Conservation (phyloP, 2,329 filamentous ascomycete genomes). For the Aspergillus latus region DNA sequence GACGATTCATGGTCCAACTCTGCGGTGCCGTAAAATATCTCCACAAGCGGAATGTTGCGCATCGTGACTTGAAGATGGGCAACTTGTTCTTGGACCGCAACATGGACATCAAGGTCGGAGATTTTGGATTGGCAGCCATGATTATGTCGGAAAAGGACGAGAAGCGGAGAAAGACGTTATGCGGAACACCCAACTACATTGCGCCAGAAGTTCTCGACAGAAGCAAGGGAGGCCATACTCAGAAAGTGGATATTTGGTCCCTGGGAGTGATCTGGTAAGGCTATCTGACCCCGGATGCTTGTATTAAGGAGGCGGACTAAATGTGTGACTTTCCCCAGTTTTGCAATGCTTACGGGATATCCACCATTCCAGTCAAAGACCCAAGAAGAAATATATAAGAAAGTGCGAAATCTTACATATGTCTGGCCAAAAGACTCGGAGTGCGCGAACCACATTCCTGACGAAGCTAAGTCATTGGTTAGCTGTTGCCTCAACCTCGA, state of each 20-base stretch:
- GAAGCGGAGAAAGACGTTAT: conserved; percentile 84
- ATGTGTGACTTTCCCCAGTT: conserved; percentile 53
- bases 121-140: conserved; percentile 92
- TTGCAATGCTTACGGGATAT: conserved; percentile 94
- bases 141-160: conserved; percentile 88
- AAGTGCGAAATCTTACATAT: conserved; percentile 49
- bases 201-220: conserved; percentile 95
- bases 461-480: conserved; percentile 51
- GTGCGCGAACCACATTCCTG: conserved; percentile 47
- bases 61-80: conserved; percentile 95
- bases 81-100: conserved; percentile 92
- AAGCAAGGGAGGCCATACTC: conserved; percentile 89
- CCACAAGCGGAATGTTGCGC: conserved; percentile 92
- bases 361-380: conserved; percentile 86
- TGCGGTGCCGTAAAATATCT: conserved; percentile 98
- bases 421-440: conserved; percentile 50
- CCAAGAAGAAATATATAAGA: conserved; percentile 53
- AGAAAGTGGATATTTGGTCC: conserved; percentile 98
- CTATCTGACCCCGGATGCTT: neutral
- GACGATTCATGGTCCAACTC: conserved; percentile 91
- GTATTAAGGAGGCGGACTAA: neutral
- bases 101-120: conserved; percentile 98
- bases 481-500: conserved; percentile 49
- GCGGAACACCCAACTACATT: conserved; percentile 97
- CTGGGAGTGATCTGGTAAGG: conserved; percentile 88